Base-by-base conservation (phyloP, 1,284 basidiomycete genomes). In the Fomes fomentarius region DNA sequence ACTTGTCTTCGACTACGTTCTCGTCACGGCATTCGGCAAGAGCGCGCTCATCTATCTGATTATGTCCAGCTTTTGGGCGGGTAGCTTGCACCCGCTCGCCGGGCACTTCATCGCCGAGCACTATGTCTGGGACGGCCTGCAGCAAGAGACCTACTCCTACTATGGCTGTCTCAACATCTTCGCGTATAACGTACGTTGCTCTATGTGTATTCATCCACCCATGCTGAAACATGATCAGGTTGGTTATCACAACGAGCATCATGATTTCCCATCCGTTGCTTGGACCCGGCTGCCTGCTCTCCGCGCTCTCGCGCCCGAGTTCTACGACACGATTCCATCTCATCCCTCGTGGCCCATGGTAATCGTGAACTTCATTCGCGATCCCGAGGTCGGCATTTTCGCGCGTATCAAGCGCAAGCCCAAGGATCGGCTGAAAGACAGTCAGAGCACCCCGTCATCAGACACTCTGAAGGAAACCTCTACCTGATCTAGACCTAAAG, bases 61-160 rank as follows among this genome's bases (percentile, higher is more conserved):
- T 51, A 77, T 91, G 66, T 91, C 87, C 57, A 91, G 88, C 66
- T 97, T 98, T 81, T 95, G 98, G 66, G 96, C 96, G 6, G 96
- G 96, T 0, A 94, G 90, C 63, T 73, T 98, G 28, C 96, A 99
- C 69, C 97, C 97, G 0, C 92, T 91, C 65, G 96, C 96, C 0
- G 96, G 93, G 1, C 96, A 99, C 75, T 99, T 99, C 67, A 98
- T 98, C 62, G 95, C 95, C 4, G 95, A 98, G 73, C 94, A 97
- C 71, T 96, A 96, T 67, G 79, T 97, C 26, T 96, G 94, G 89
- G 91, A 94, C 63, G 90, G 90, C 3, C 79, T 91, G 49, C 76
- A 82, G 35, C 96, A 98, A 71, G 97, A 99, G 75, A 99, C 97
- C 0, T 98, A 95, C 74, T 93, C 89, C 53, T 99, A 99, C 72